Evolutionary conservation across 2,329 filamentous ascomycete species (phyloP), one percentile per base, ranked within the genome.

Genomic region (Penicillium sp.): DNA sequence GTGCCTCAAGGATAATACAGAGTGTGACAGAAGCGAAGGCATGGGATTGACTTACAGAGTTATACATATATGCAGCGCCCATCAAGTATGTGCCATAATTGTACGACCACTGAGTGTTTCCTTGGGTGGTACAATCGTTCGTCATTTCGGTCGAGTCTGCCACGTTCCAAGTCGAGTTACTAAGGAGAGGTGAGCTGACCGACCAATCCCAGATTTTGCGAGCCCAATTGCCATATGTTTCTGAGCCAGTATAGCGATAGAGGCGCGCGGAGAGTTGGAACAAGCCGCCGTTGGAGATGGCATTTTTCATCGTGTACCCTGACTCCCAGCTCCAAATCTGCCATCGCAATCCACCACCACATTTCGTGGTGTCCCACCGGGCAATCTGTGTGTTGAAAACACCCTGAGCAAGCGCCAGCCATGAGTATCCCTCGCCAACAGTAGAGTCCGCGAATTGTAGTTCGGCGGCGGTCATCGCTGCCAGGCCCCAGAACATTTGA

Each of bases 241-340:
- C 64, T 62, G 89, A 88, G 23, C 74, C 74, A 0, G 86, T 89
- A 50, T 74, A 75, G 42, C 86, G 82, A 26, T 86, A 87, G n/a
- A 93, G 79, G n/a, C 89, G 85, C 0, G 89, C 88, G 2, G 87
- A 85, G 15, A 95, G 79, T 65, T 91, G 87, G 70, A 95, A 92
- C 67, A 94, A 83, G 15, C 85, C 86, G 38, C 88, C 89, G 70
- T 94, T 94, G 57, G 85, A 85, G 62, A 92, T 84, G 10, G 85
- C 81, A 75, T 93, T 92, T 73, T 92, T 94, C 81, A 95, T 94
- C 64, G 84, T 80, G 68, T 90, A 86, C 5, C 90, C 90, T 58
- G 85, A 85, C 68, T 95, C 93, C 62, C 81, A 82, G 0, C 81
- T 74, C 69, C 86, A 92, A 61, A 95, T 91, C 74, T 95, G 90